Base-by-base conservation (phyloP, 345 rosid genomes). In the Pistacia atlantica region DNA sequence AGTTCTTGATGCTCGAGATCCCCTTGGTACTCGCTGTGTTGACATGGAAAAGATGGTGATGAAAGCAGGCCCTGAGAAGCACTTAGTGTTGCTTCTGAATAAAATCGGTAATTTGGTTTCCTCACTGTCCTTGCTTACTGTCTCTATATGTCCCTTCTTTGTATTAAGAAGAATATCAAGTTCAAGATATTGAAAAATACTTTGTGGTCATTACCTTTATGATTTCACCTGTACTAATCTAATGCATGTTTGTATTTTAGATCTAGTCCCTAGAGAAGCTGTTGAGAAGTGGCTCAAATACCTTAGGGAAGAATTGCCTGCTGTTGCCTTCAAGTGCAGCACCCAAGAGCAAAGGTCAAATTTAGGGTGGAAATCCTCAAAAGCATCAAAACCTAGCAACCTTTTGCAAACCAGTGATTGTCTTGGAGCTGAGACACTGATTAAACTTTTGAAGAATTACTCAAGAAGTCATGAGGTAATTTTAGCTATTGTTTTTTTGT, bases 181-280 rank as follows among this genome's bases (percentile, higher is more conserved):
- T 10, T 42, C 35, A 52, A 37, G 6, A 81, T 33, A 18, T 51
- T 45, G 20, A 67, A 38, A 5, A 38, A 11, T 54, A 54, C 28
- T 64, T 22, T 73, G 10, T 73, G 12, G 18, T 72, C 22, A 0
- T 54, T 52, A 9, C 45, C 11, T 25, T 16, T 31, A 3, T 20
- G 17, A 6, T 42, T 66, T 61, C 28, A 28, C 35, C 46, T 65
- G 58, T 25, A 56, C 0, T 61, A n/a, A 58, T 54, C 48, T 61
- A 38, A 25, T 35, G 45, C 42, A 14, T 45, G 22, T 4, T 46
- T 80, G 35, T 77, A 38, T 67, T 77, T 67, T 81, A 95, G 99
- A 96, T 92, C 98, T 96, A 80, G 99, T 91, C 74, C 98, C 99
- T n/a, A 83, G 93, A 67, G 99, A 96, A 89, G 84, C 98, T 86